These are phyloP conservation scores for Echium plantagineum DNA, from an alignment of 257 asterid genomes.

Conservation along the genomic window DNA sequence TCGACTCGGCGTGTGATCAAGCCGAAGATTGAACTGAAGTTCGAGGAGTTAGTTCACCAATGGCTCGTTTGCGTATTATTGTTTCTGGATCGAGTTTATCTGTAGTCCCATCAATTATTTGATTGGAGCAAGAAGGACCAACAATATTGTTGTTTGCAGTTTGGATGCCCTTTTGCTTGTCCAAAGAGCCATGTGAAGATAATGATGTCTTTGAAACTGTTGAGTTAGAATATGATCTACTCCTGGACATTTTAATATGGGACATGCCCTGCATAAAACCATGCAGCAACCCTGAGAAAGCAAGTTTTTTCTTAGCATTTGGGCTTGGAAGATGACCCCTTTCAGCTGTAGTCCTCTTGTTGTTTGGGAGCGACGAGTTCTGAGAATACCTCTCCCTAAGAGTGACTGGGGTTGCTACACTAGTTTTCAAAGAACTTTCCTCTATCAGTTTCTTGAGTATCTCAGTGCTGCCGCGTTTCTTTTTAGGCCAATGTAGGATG, in stretches of 20 bases:
- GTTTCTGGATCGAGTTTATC: slow-evolving; percentile 21
- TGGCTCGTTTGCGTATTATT: slow-evolving; percentile 26
- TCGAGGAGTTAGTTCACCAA: slow-evolving; percentile 26
- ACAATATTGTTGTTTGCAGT: slow-evolving; percentile 34
- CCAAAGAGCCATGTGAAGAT: slow-evolving; percentile 54
- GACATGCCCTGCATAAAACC: slow-evolving; percentile 65
- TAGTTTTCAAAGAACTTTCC: slow-evolving; percentile 9
- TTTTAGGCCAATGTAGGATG: slow-evolving; percentile 65
- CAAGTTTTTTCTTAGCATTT: slow-evolving; percentile 59
- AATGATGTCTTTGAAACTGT: slow-evolving; percentile 55
- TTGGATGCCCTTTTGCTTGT: slow-evolving; percentile 30
- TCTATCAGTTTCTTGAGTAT: slow-evolving; percentile 24
- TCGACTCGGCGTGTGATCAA: too few species aligned
- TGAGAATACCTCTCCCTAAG: slow-evolving; percentile 63
- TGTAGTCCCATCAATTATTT: slow-evolving; percentile 15
- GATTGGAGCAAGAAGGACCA: slow-evolving; percentile 28
- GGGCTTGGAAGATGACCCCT: slow-evolving; percentile 60
- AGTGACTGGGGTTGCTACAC: slow-evolving; percentile 44
- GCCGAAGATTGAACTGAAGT: too few species aligned
- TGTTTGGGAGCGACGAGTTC: slow-evolving; percentile 36
- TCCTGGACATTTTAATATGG: slow-evolving; percentile 23
- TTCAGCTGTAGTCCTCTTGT: slow-evolving; percentile 63
- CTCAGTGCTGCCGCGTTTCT: slow-evolving; percentile 18
- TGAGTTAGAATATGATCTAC: slow-evolving; percentile 48
- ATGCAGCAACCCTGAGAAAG: slow-evolving; percentile 44